Conservation (phyloP, 306 rosid genomes). For the Sophora flavescens region DNA sequence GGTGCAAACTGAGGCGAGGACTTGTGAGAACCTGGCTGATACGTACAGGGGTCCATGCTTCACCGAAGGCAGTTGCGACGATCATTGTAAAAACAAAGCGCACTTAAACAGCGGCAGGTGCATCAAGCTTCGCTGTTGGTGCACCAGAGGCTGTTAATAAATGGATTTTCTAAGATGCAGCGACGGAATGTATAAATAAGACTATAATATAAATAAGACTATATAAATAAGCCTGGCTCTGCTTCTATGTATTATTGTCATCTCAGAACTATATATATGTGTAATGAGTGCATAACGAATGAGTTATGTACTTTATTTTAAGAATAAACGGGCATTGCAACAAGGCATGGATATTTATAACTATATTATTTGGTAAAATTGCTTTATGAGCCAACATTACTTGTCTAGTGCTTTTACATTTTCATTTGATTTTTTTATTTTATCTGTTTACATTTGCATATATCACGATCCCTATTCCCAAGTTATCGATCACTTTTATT, state of each 20-base stretch:
- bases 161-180: neutral
- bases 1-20: slow-evolving; percentile 11
- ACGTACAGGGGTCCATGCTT: neutral
- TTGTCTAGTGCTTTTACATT: no score
- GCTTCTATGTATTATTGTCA: neutral
- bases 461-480: no score
- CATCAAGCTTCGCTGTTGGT: neutral
- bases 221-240: neutral
- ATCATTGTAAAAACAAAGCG: neutral
- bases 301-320: neutral
- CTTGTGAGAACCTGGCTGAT: neutral
- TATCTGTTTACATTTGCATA: no score
- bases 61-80: neutral
- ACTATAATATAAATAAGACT: no score
- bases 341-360: no score
- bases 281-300: neutral
- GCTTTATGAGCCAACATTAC: no score
- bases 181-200: neutral
- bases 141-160: slow-evolving; percentile 1
- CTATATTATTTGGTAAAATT: no score
- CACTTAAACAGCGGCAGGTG: neutral
- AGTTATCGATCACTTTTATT: no score
- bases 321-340: no score
- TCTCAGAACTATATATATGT: no score
- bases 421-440: no score